Evolutionary conservation across 148 eudicot genomes (phyloP), one percentile per base, ranked within the genome.

Genomic region (Rhododendron henanense): DNA sequence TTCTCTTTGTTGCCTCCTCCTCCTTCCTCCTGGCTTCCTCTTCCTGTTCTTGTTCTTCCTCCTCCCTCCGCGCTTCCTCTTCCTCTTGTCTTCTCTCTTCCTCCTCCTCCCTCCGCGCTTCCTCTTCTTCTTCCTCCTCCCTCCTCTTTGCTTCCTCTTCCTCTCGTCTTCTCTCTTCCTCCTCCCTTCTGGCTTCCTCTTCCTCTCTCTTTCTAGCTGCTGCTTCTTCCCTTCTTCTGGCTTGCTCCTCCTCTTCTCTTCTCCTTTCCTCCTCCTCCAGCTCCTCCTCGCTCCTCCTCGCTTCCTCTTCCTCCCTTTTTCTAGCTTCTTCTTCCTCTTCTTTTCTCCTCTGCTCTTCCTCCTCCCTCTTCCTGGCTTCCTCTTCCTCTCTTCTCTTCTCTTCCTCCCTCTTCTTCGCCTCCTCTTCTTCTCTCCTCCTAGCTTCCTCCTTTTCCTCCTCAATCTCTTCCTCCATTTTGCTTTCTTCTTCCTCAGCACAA

Each of bases 401-500:
- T 31, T 78, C 79, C 15, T 79, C 75, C 28, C 39, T 45, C 81
- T 41, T 45, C 16, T 41, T 83, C 2, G 3, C 69, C 28, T 77
- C 90, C 53, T 86, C 90, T 76, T 79, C 81, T 83, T 84, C 87
- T 44, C 57, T 78, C 78, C 83, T 59, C 79, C 77, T 90, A 4
- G 57, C 89, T 47, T 84, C 90, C 86, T 80, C 45, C 63, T 87
- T 74, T 33, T 57, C 89, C 88, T 75, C 82, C 84, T 92, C 90
- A 41, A 86, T 88, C 78, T 93, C 94, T 44, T 90, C 89, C 85
- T 88, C 88, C 93, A 92, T 76, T 19, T 74, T n/a, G 83, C 67
- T 75, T 87, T 90, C 92, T 67, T 93, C 97, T 45, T 91, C 93
- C 88, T 96, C 98, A 0, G 99, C 99, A 86, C 99, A 96, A 10